These are phyloP conservation scores for Citrus medica DNA, from an alignment of 345 rosid genomes.

Conservation along the genomic window DNA sequence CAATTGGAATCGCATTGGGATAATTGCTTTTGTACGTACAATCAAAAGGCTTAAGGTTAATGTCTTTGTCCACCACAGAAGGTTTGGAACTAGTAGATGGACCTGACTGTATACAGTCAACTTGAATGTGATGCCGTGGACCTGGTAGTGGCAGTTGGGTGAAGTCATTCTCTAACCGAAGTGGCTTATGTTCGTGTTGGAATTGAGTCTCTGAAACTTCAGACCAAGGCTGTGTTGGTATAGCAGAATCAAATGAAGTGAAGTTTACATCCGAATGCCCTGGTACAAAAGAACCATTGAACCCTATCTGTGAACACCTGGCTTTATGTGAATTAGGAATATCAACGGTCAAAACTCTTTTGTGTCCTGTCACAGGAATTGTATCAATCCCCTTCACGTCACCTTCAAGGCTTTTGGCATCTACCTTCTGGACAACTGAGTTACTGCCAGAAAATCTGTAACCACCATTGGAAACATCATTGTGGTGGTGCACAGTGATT, in stretches of 20 bases:
- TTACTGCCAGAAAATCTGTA: slow-evolving; percentile 36
- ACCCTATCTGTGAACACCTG: slow-evolving; percentile 38
- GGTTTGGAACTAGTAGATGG: slow-evolving; percentile 24
- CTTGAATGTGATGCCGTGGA: slow-evolving; percentile 22
- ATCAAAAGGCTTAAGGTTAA: slow-evolving; percentile 37
- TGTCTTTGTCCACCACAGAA: slow-evolving; percentile 26
- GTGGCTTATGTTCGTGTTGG: slow-evolving; percentile 38
- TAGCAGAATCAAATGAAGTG: slow-evolving; percentile 36
- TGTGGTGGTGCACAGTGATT: slow-evolving; percentile 27
- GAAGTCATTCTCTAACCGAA: slow-evolving; percentile 42
- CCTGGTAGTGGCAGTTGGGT: slow-evolving; percentile 36
- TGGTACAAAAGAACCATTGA: slow-evolving; percentile 34
- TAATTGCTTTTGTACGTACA: slow-evolving; percentile 29
- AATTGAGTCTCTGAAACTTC: slow-evolving; percentile 45
- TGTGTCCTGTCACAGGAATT: slow-evolving; percentile 38
- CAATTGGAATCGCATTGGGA: slow-evolving; percentile 17
- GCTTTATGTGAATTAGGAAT: slow-evolving; percentile 29
- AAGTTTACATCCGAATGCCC: slow-evolving; percentile 31
- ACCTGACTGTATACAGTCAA: slow-evolving; percentile 20
- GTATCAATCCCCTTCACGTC: slow-evolving; percentile 41
- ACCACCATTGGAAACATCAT: slow-evolving; percentile 35
- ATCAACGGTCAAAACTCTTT: slow-evolving; percentile 31
- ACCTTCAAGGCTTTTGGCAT: slow-evolving; percentile 35
- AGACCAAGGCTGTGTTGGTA: slow-evolving; percentile 42
- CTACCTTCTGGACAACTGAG: slow-evolving; percentile 34